Evolutionary conservation across 1,284 basidiomycete species (phyloP).

Genomic region (Boletus holoroseus): DNA sequence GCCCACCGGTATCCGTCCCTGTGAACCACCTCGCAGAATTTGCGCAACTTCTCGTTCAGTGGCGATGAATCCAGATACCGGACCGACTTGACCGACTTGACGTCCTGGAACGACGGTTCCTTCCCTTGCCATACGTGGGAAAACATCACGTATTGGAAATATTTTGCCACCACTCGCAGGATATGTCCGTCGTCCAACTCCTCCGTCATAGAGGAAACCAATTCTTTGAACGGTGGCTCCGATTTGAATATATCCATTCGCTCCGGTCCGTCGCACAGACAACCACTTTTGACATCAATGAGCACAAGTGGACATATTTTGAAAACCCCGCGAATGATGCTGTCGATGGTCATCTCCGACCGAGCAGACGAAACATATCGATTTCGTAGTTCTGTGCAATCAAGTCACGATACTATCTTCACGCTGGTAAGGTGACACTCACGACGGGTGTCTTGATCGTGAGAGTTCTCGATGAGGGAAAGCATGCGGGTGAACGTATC

Average conservation of each 20-base stretch:
- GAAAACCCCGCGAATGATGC: too few species aligned
- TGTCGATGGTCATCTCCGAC: too few species aligned
- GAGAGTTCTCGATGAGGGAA: not conserved
- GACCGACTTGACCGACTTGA: not conserved
- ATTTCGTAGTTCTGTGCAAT: too few species aligned
- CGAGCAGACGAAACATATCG: too few species aligned
- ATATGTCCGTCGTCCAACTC: not conserved
- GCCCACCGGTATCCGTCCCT: too few species aligned
- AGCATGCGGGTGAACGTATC: not conserved
- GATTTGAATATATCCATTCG: not conserved
- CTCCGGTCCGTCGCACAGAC: constrained; percentile 1
- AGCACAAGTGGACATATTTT: too few species aligned
- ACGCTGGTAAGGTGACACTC: not conserved
- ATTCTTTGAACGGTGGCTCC: not conserved
- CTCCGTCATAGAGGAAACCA: not conserved
- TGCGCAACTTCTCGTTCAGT: too few species aligned
- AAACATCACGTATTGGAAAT: constrained; percentile 7
- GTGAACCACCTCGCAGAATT: too few species aligned
- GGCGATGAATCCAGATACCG: not conserved
- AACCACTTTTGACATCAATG: too few species aligned
- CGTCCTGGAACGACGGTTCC: too few species aligned
- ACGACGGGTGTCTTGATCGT: not conserved
- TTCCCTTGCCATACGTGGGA: constrained; percentile 8
- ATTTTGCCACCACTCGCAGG: not conserved
- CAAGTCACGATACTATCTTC: too few species aligned